These are phyloP conservation scores for Amniculicola lignicola DNA, from an alignment of 495 filamentous ascomycete species.

Conservation along the genomic window DNA sequence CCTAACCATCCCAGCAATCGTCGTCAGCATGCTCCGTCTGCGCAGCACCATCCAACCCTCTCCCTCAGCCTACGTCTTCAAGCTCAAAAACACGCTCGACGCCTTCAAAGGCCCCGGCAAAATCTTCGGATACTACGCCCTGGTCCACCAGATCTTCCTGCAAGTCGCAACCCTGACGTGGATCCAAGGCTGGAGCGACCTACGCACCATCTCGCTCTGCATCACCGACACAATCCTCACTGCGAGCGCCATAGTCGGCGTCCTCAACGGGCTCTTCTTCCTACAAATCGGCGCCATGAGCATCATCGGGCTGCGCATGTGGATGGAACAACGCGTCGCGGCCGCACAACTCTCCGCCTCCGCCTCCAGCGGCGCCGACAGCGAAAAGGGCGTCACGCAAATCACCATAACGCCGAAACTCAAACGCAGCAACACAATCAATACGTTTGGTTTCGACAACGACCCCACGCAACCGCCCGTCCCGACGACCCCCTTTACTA, in stretches of 20 bases:
- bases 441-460: conserved; percentile 2
- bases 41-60: not conserved
- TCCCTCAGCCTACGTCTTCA: not conserved
- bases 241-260: conserved; percentile 1
- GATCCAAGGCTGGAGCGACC: not conserved
- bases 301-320: conserved; percentile 2
- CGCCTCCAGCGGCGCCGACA: not conserved
- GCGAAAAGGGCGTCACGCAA: not conserved
- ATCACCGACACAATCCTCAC: conserved; percentile 14
- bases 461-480: not conserved
- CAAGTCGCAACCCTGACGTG: not conserved
- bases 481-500: not conserved
- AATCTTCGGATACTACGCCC: not conserved
- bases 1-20: not conserved
- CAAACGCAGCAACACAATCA: conserved; percentile 2
- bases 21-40: conserved; percentile 2
- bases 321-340: conserved; percentile 11
- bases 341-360: not conserved
- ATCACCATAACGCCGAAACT: not conserved
- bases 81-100: not conserved
- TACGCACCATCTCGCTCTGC: conserved; percentile 10
- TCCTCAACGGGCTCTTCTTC: not conserved
- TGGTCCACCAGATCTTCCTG: conserved; percentile 1
- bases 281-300: conserved; percentile 4
- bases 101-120: conserved; percentile 2